Percentiles rank a stretch among this genome's conserved stretches.
phyloP scores from a whole-genome alignment of 2,329 filamentous ascomycete species.

The Dissoconium aciculare region DNA sequence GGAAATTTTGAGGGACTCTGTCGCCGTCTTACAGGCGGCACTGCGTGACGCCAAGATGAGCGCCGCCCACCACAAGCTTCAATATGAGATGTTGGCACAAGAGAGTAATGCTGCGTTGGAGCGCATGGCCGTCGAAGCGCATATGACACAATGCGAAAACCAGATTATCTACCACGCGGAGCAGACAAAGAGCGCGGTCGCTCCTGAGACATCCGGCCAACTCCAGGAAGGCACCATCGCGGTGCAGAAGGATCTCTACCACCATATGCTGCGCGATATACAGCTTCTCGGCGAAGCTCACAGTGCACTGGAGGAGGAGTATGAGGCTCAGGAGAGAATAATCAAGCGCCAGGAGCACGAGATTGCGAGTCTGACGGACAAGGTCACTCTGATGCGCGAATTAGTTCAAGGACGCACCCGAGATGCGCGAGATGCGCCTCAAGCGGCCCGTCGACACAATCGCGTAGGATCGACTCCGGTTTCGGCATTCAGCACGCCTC shows the following conservation, averaged over 20 bases:
- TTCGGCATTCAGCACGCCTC: conserved; percentile 27
- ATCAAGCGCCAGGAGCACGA: conserved; percentile 68
- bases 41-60: conserved; percentile 63
- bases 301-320: conserved; percentile 45
- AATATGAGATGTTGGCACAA: conserved; percentile 69
- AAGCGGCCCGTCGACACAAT: conserved; percentile 26
- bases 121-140: conserved; percentile 76
- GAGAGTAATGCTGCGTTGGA: conserved; percentile 76
- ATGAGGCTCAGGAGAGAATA: conserved; percentile 60
- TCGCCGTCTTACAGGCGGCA: conserved; percentile 36
- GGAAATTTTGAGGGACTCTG: conserved; percentile 39
- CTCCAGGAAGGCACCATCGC: conserved; percentile 25
- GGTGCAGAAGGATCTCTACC: conserved; percentile 39
- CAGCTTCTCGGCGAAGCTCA: conserved; percentile 54
- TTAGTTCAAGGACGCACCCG: conserved; percentile 48
- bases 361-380: conserved; percentile 53
- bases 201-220: conserved; percentile 31
- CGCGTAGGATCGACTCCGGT: conserved; percentile 45
- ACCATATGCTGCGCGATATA: conserved; percentile 35
- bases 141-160: conserved; percentile 78
- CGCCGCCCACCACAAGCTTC: conserved; percentile 77
- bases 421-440: conserved; percentile 55
- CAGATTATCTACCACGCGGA: conserved; percentile 67
- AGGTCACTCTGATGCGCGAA: conserved; percentile 61
- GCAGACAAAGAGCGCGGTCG: conserved; percentile 36